Percentiles rank a stretch among this genome's conserved stretches.
Conservation (phyloP, 75 land plant genomes). For the Chamaecyparis obtusa region DNA sequence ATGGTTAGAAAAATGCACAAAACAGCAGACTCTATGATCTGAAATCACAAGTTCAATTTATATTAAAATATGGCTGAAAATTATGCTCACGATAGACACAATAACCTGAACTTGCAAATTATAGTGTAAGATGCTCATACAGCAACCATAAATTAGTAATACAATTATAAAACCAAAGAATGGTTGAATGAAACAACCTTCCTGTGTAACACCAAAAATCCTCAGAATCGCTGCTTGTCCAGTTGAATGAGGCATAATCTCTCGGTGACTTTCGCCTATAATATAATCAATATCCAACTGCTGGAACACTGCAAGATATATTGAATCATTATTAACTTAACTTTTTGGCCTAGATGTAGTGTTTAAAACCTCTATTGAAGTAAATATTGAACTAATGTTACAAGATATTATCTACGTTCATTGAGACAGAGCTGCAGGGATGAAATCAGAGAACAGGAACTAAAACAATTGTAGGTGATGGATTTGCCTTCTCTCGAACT, state of each 20-base stretch:
- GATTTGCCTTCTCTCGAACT: too few relatives aligned
- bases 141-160: not conserved
- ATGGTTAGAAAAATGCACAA: conserved; percentile 1
- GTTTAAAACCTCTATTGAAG: not conserved
- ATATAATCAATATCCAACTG: conserved; percentile 97
- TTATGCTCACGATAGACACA: too few relatives aligned
- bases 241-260: conserved; percentile 59
- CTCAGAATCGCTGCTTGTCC: conserved; percentile 89
- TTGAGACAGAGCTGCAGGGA: too few relatives aligned
- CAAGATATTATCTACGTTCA: not conserved
- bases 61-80: too few relatives aligned
- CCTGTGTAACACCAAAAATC: conserved; percentile 92
- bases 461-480: too few relatives aligned
- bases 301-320: conserved; percentile 70
- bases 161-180: not conserved
- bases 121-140: not conserved
- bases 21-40: conserved; percentile 18
- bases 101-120: too few relatives aligned
- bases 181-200: conserved; percentile 47
- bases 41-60: not conserved
- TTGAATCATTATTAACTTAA: not conserved
- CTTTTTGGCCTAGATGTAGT: not conserved
- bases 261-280: conserved; percentile 73
- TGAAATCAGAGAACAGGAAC: too few relatives aligned
- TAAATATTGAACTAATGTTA: not conserved